These are phyloP conservation scores for Solanum corneliomulleri DNA, from an alignment of 257 asterid genomes.

Conservation along the genomic window DNA sequence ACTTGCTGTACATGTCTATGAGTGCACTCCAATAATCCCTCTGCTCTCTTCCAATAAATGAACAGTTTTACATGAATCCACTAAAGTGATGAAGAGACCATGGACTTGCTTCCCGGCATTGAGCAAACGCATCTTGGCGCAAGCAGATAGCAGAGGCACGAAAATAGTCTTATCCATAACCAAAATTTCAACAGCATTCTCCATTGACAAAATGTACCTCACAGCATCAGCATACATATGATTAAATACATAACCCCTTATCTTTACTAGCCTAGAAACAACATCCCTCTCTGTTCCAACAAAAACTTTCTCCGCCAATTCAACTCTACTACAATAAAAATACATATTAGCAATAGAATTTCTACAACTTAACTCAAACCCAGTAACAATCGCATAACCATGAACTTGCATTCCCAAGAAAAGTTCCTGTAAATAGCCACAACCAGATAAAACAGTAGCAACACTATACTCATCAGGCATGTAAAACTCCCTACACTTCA, in stretches of 20 bases:
- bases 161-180: conserved; percentile 13
- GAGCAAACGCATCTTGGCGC: conserved; percentile 19
- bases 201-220: conserved; percentile 4
- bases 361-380: conserved; percentile 12
- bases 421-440: conserved; percentile 10
- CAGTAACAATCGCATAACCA: conserved; percentile 14
- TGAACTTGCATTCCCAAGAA: conserved; percentile 25
- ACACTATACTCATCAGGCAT: conserved; percentile 27
- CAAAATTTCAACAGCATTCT: conserved; percentile 5
- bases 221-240: conserved; percentile 9
- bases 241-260: conserved; percentile 24
- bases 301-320: conserved; percentile 15
- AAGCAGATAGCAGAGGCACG: conserved; percentile 21
- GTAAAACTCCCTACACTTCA: conserved; percentile 11
- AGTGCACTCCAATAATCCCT: conserved; percentile 19
- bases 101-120: conserved; percentile 31
- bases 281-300: conserved; percentile 6
- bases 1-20: conserved; percentile 31
- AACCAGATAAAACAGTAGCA: conserved; percentile 17
- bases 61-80: background rate
- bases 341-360: conserved; percentile 26
- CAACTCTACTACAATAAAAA: conserved; percentile 15
- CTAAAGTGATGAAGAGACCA: conserved; percentile 14
- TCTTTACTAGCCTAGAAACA: conserved; percentile 12
- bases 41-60: conserved; percentile 1